Base-by-base conservation (phyloP, 768 basidiomycete species). In the Daedalea quercina region DNA sequence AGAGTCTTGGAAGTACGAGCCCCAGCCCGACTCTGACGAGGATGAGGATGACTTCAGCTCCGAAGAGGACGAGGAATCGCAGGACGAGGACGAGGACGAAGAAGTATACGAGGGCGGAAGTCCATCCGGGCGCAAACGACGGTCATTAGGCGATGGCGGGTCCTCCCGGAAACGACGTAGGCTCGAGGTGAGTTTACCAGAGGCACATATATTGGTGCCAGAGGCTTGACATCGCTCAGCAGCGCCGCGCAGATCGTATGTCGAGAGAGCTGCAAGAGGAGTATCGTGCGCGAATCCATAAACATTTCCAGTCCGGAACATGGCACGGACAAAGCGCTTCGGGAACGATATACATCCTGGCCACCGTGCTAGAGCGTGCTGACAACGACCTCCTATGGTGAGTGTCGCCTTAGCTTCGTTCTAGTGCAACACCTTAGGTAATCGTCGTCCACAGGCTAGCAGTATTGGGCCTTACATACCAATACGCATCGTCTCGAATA, bases 371-470 rank as follows among this genome's bases (percentile, higher is more conserved):
- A 9, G 93, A 94, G 62, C 82, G 94, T 31, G 88, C 86, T 11
- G 95, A 98, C 67, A 91, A 93, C 63, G 93, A 98, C 67, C 76
- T 94, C 7, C 74, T 98, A 44, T 99, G 96, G 96, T 93, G 62
- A 46, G 75, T 59, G 3, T 26, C 25, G 6, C 25, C 3, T 47
- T 44, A 24, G 26, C 19, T 9, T 25, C 15, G 41, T 44, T 49
- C 54, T 57, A 56, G 51, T 22, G 19, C 9, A 9, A 23, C 37
- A 17, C 19, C 11, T 19, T 9, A 33, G 28, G 28, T 44, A 3
- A 33, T 31, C 19, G 24, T 33, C 11, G 11, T n/a, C 12, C 13
- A 37, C 64, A 94, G 92, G 92, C 77, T 94, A 28, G 91, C 94
- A 9, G 93, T 97, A 57, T 77, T 98, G 44, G 93, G 94, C 41